A percentile compares a stretch with the other conserved stretches of the same genome.
Evolutionary conservation across 2,329 filamentous ascomycete species (phyloP).

Genomic region (Fusarium succisae): DNA sequence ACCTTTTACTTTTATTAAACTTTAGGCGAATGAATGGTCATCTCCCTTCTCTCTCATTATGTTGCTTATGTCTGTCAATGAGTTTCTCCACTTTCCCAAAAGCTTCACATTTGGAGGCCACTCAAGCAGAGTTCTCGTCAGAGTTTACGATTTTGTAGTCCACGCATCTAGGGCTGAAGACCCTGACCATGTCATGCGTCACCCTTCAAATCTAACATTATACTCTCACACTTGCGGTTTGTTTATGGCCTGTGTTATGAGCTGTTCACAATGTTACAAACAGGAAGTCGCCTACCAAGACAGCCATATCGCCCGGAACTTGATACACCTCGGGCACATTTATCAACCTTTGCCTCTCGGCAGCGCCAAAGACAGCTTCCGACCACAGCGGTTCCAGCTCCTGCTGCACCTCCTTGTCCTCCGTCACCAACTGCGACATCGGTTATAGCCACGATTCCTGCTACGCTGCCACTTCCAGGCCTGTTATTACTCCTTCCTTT

Average conservation of each 20-base stretch:
- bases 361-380: neutral
- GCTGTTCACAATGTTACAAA: neutral
- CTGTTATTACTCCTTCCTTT: neutral
- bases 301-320: neutral
- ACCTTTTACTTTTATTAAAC: no score
- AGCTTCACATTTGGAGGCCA: neutral
- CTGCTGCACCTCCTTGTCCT: neutral
- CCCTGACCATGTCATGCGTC: neutral
- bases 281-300: neutral
- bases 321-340: neutral
- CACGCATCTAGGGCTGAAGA: neutral
- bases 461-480: rapidly evolving
- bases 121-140: neutral
- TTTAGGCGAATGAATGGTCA: rapidly evolving
- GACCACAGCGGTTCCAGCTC: rapidly evolving
- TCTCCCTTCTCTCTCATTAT: rapidly evolving
- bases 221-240: neutral
- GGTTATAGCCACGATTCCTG: neutral
- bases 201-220: neutral
- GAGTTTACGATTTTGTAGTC: neutral
- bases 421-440: no score
- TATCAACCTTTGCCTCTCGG: neutral
- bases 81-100: neutral
- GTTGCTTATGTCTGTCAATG: neutral
- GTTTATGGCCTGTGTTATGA: neutral